Conservation (phyloP, 192 early-diverging fungal genomes). For the Geranomyces variabilis region DNA sequence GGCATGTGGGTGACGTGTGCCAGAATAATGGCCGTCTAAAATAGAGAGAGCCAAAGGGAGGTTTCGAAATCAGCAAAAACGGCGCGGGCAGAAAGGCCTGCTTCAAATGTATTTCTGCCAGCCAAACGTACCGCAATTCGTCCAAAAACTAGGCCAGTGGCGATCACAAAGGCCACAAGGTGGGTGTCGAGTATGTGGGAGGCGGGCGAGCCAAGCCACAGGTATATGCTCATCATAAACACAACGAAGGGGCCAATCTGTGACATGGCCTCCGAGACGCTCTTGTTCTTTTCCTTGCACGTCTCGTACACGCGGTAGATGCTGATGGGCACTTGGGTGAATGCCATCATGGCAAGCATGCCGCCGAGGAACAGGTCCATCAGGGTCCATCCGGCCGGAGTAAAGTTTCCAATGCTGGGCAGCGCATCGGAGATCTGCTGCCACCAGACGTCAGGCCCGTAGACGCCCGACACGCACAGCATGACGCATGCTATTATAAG, state of each 20-base stretch:
- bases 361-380: slow-evolving; percentile 41
- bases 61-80: not conserved
- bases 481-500: slow-evolving; percentile 69
- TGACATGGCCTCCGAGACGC: slow-evolving; percentile 20
- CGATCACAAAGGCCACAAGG: slow-evolving; percentile 31
- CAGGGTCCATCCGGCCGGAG: slow-evolving; percentile 43
- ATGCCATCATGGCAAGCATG: slow-evolving; percentile 49
- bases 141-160: slow-evolving; percentile 36
- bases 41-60: not conserved
- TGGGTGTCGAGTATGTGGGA: slow-evolving; percentile 22
- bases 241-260: slow-evolving; percentile 27
- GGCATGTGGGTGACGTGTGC: slow-evolving; percentile 81
- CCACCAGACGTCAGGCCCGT: slow-evolving; percentile 54
- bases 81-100: not conserved
- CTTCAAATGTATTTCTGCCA: not conserved
- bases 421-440: slow-evolving; percentile 35
- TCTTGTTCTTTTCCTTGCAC: slow-evolving; percentile 22
- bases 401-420: slow-evolving; percentile 39
- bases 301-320: slow-evolving; percentile 29
- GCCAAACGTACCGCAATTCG: slow-evolving; percentile 33
- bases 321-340: slow-evolving; percentile 56
- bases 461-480: slow-evolving; percentile 67
- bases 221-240: slow-evolving; percentile 5
- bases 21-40: slow-evolving; percentile 80
- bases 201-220: slow-evolving; percentile 25